Percentiles rank a stretch among this genome's conserved stretches.
phyloP scores from a whole-genome alignment of 164 flowering plant species.

The Kingdonia uniflora region DNA sequence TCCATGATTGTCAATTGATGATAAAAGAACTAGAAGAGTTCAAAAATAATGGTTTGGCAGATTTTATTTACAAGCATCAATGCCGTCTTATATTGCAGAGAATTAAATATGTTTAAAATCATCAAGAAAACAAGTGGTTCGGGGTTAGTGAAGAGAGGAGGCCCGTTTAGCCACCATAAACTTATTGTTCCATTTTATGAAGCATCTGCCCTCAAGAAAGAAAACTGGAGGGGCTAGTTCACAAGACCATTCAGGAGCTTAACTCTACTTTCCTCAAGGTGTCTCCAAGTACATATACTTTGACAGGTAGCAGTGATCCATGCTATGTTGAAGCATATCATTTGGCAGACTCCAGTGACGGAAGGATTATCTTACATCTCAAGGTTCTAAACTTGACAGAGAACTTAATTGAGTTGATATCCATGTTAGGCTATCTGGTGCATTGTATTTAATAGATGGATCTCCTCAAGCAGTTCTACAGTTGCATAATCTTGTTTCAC shows the following conservation, averaged over 20 bases:
- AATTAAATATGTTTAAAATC: conserved; percentile 60
- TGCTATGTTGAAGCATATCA: conserved; percentile 94
- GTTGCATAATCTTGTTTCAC: conserved; percentile 88
- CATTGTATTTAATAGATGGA: conserved; percentile 87
- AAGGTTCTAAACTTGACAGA: conserved; percentile 97
- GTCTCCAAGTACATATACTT: conserved; percentile 68
- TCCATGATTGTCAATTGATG: conserved; percentile 63
- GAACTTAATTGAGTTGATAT: conserved; percentile 93
- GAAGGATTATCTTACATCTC: conserved; percentile 78
- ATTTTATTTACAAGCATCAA: too few relatives aligned
- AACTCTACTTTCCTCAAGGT: too few relatives aligned
- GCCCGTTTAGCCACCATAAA: conserved; percentile 97
- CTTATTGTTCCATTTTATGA: conserved; percentile 93
- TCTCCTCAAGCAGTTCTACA: conserved; percentile 98
- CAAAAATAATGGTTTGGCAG: conserved; percentile 56
- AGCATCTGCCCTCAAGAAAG: conserved; percentile 87
- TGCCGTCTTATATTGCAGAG: conserved; percentile 83
- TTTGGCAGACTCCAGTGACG: conserved; percentile 87
- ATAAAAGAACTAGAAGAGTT: conserved; percentile 93
- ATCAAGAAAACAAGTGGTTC: conserved; percentile 83
- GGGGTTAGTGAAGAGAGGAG: conserved; percentile 86
- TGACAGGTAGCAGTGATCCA: conserved; percentile 97
- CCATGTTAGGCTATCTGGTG: conserved; percentile 87
- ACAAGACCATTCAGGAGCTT: too few relatives aligned
- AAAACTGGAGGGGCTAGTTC: too few relatives aligned